Evolutionary conservation across 192 early-diverging fungal species (phyloP).

Genomic region (Rhizophagus clarus): DNA sequence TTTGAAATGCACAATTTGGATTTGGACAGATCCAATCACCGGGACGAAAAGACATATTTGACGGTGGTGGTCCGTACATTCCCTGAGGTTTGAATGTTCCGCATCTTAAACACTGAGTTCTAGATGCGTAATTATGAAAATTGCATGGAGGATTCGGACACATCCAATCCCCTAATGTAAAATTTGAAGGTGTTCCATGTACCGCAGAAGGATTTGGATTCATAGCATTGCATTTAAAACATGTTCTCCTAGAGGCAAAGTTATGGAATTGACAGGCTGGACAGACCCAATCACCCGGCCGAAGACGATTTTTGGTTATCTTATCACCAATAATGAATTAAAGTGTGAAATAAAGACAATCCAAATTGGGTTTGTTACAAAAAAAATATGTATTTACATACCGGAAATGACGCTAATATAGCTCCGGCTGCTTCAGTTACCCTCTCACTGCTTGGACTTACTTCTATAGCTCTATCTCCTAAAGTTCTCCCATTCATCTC

Average conservation of each 20-base stretch:
- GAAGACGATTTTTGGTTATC: conserved; percentile 45
- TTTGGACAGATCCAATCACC: conserved; percentile 81
- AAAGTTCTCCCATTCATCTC: conserved; percentile 65
- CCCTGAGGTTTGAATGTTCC: conserved; percentile 42
- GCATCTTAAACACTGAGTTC: conserved; percentile 60
- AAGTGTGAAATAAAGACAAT: not conserved
- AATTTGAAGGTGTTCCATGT: conserved; percentile 46
- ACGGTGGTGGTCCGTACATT: conserved; percentile 35
- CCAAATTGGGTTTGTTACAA: not conserved
- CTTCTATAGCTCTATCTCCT: conserved; percentile 60
- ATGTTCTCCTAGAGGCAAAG: conserved; percentile 64
- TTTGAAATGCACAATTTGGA: conserved; percentile 67
- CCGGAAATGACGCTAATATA: conserved; percentile 60
- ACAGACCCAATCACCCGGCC: conserved; percentile 80
- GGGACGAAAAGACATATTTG: conserved; percentile 52
- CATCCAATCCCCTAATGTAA: conserved; percentile 65
- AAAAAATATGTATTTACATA: conserved; percentile 30
- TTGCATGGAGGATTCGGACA: conserved; percentile 58
- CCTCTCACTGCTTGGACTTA: conserved; percentile 61
- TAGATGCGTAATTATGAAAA: conserved; percentile 68
- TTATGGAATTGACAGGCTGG: conserved; percentile 70
- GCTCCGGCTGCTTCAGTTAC: conserved; percentile 61
- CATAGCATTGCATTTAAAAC: conserved; percentile 67
- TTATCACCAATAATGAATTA: conserved; percentile 7
- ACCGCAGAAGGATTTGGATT: conserved; percentile 47